Base-by-base conservation (phyloP, 2,329 filamentous ascomycete genomes). In the Alternaria brassicae region DNA sequence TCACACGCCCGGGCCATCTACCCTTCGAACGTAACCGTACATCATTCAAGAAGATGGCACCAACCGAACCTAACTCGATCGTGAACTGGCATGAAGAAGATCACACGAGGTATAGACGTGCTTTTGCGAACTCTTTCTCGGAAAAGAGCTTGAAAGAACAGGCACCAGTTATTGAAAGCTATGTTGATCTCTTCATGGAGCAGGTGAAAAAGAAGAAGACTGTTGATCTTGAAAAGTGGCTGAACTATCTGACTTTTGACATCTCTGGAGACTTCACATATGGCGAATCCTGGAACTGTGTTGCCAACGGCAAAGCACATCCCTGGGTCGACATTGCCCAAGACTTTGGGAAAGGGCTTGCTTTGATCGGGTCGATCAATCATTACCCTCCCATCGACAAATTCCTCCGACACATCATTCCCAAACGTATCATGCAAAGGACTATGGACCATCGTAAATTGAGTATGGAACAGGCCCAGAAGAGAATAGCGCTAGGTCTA, bases 201-300 rank as follows among this genome's bases (percentile, higher is more conserved):
- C 62, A 66, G 36, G 42, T 75, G 1, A 67, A 61, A 62, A 61
- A 48, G 40, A 53, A 53, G 6, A 65, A 63, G 32, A 56, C 41
- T 1, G 54, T 70, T 4, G 62, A 75, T 27, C 42, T 75, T 1
- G 55, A 53, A 4, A 41, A 65, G 2, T 62, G 69, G 58, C 47
- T 71, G 9, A 65, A 66, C 21, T 67, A 54, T 17, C 37, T 70
- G 8, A 71, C 63, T 4, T 74, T 73, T 32, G 72, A 74, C 17
- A 64, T 74, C 1, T 62, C 68, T 52, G 81, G 80, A 19, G 81
- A 83, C 63, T 76, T 86, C 19, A 81, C 84, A 0, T 86, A 86
- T 60, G 84, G 83, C 0, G 79, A 82, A 15, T 79, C 82, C 1
- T 82, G 81, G 45, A 68, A 72, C 15, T 79, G 77, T 42, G 63